phyloP scores from a whole-genome alignment of 2,329 filamentous ascomycete species.

The Neonectria hederae region DNA sequence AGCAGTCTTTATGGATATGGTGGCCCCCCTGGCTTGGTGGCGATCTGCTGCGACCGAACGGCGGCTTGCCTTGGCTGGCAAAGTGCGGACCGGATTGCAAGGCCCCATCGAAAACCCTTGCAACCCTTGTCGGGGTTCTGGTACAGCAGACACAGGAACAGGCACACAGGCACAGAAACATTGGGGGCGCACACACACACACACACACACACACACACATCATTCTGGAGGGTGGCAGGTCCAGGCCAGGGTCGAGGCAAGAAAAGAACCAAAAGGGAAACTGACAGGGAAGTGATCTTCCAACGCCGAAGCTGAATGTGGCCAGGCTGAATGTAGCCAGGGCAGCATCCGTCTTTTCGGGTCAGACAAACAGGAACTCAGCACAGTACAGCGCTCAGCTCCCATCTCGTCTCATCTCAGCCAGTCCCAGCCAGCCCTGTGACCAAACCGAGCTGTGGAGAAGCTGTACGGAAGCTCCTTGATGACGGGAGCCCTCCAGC shows the following conservation, averaged over 20 bases:
- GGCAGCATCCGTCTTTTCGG: not conserved
- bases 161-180: slow-evolving; percentile 6
- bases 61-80: slow-evolving; percentile 15
- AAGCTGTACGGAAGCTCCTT: not conserved
- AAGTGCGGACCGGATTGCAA: not conserved
- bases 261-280: not conserved
- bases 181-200: not conserved
- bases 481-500: not conserved
- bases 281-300: not conserved
- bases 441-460: not conserved
- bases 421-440: not conserved
- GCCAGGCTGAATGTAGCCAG: not conserved
- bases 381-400: slow-evolving; percentile 9
- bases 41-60: not conserved
- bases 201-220: slow-evolving; percentile 5
- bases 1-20: slow-evolving; percentile 1
- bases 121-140: slow-evolving; percentile 3
- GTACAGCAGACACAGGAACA: slow-evolving; percentile 17
- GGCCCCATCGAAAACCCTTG: slow-evolving; percentile 15
- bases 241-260: not conserved
- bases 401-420: not conserved
- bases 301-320: not conserved
- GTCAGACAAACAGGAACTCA: slow-evolving; percentile 1
- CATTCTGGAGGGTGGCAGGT: not conserved
- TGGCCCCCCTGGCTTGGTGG: slow-evolving; percentile 3